These are phyloP conservation scores for Gymnopus androsaceus DNA, from an alignment of 1,284 basidiomycete genomes.

Conservation along the genomic window DNA sequence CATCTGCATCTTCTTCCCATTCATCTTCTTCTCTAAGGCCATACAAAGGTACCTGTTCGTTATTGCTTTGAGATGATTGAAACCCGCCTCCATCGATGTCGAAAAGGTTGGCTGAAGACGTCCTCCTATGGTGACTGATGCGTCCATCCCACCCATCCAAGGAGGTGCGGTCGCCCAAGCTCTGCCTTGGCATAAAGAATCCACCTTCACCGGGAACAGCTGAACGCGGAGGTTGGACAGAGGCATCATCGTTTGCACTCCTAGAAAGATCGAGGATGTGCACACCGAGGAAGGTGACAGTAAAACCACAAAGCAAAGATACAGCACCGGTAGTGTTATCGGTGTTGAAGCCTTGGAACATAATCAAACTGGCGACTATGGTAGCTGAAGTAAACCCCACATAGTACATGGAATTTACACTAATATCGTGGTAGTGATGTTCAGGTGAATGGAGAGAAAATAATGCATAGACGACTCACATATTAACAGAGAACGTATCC, in stretches of 20 bases:
- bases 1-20: constrained; percentile 47
- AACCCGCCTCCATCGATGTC: constrained; percentile 59
- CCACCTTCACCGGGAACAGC: constrained; percentile 34
- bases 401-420: constrained; percentile 98
- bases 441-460: neutral
- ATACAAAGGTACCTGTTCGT: constrained; percentile 18
- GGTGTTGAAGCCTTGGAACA: constrained; percentile 98
- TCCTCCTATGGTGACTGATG: constrained; percentile 43
- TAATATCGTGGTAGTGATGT: constrained; percentile 28
- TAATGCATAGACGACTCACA: constrained; percentile 64
- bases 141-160: constrained; percentile 61
- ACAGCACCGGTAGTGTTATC: constrained; percentile 79
- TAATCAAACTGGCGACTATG: constrained; percentile 91
- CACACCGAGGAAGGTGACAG: constrained; percentile 90
- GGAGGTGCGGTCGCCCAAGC: constrained; percentile 65
- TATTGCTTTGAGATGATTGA: constrained; percentile 45
- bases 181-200: neutral
- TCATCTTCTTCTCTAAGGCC: constrained; percentile 48
- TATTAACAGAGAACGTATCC: constrained; percentile 96
- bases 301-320: constrained; percentile 85
- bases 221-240: constrained; percentile 74
- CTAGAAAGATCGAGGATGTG: constrained; percentile 88
- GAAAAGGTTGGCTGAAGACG: constrained; percentile 63
- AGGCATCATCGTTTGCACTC: constrained; percentile 50
- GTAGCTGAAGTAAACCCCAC: constrained; percentile 98